Conservation (phyloP, 192 early-diverging fungal genomes). For the Coemansia sp. region DNA sequence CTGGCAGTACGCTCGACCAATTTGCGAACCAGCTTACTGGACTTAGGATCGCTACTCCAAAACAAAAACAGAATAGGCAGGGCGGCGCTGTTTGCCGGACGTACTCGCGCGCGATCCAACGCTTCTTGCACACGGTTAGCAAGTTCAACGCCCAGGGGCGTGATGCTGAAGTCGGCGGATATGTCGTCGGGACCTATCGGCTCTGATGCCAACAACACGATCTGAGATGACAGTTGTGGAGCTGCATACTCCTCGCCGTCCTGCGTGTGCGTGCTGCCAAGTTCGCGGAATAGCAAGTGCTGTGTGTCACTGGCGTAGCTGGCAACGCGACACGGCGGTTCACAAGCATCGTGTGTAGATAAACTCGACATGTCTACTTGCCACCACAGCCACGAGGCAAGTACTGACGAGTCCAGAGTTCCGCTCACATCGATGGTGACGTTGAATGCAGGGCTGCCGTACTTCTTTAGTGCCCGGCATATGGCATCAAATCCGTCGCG, state of each 20-base stretch:
- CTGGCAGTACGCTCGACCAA: conserved; percentile 16
- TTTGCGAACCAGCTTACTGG: conserved; percentile 16
- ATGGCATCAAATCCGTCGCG: conserved; percentile 32
- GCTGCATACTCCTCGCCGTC: neutral
- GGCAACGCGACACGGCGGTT: neutral
- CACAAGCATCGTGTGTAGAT: neutral
- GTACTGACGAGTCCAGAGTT: conserved; percentile 20
- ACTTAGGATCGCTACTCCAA: conserved; percentile 27
- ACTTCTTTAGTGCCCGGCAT: conserved; percentile 17
- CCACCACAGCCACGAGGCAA: conserved; percentile 56
- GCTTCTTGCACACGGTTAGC: conserved; percentile 7
- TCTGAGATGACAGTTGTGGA: conserved; percentile 7
- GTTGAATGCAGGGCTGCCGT: conserved; percentile 21
- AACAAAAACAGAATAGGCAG: conserved; percentile 37
- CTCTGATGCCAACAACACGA: conserved; percentile 29
- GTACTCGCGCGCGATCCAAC: conserved; percentile 10
- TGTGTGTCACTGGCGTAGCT: conserved; percentile 16
- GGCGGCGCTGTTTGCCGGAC: neutral
- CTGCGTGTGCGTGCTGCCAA: neutral
- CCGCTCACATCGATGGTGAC: conserved; percentile 17
- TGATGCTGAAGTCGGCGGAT: neutral
- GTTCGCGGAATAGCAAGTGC: conserved; percentile 22
- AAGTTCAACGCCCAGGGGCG: conserved; percentile 6
- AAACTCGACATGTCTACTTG: conserved; percentile 38
- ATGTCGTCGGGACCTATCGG: conserved; percentile 23